Percentiles rank a stretch among this genome's conserved stretches.
Evolutionary conservation across 2,329 filamentous ascomycete species (phyloP).

Genomic region (Cladophialophora exuberans): DNA sequence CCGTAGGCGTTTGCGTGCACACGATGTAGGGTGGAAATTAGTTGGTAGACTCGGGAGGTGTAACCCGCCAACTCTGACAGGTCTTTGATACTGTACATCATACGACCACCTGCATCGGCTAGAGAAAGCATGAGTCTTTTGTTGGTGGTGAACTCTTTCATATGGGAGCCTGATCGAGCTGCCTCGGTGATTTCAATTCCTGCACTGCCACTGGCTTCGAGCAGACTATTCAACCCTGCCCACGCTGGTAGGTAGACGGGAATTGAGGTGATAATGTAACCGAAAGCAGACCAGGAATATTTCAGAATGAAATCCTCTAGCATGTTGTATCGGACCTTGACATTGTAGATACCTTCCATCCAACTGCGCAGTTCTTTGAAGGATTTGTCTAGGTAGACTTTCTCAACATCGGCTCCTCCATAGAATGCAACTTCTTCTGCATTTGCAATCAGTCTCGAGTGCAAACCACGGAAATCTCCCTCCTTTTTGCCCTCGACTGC

Average conservation of each 20-base stretch:
- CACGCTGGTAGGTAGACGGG: slow-evolving; percentile 93
- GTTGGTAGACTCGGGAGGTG: slow-evolving; percentile 91
- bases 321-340: slow-evolving; percentile 98
- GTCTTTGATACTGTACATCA: slow-evolving; percentile 99
- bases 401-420: slow-evolving; percentile 92
- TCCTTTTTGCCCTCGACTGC: slow-evolving; percentile 94
- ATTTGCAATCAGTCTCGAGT: slow-evolving; percentile 91
- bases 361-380: slow-evolving; percentile 91
- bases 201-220: slow-evolving; percentile 53
- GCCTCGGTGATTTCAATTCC: slow-evolving; percentile 41
- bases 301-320: slow-evolving; percentile 97
- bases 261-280: slow-evolving; percentile 88
- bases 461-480: slow-evolving; percentile 89
- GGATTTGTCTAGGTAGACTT: slow-evolving; percentile 85
- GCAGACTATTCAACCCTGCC: slow-evolving; percentile 77
- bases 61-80: slow-evolving; percentile 93
- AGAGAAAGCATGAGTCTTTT: slow-evolving; percentile 97
- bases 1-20: slow-evolving; percentile 91
- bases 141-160: slow-evolving; percentile 99
- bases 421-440: slow-evolving; percentile 98
- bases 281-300: slow-evolving; percentile 98
- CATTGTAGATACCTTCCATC: slow-evolving; percentile 98
- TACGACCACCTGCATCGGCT: slow-evolving; percentile 90
- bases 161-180: slow-evolving; percentile 77
- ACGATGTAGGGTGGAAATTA: slow-evolving; percentile 91